Evolutionary conservation across 345 rosid genomes (phyloP).

Genomic region (Acer saccharum): DNA sequence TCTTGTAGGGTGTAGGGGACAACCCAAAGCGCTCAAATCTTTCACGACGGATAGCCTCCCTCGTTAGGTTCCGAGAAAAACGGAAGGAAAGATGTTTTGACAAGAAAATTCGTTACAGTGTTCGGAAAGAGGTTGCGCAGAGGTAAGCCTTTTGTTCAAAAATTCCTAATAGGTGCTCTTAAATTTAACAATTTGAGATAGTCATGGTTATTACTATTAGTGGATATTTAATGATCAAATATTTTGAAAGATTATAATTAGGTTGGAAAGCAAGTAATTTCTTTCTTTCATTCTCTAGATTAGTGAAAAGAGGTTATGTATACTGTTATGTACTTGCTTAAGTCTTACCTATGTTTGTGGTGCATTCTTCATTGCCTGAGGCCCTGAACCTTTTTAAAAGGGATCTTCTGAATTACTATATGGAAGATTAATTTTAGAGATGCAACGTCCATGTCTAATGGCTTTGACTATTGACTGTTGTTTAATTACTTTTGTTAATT

Average conservation of each 20-base stretch:
- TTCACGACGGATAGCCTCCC: constrained; percentile 70
- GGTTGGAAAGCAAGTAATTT: background rate
- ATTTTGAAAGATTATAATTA: background rate
- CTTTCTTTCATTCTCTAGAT: background rate
- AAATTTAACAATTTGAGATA: background rate
- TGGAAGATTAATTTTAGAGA: background rate
- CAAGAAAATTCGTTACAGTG: constrained; percentile 73
- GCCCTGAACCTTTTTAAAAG: background rate
- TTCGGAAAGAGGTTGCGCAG: constrained; percentile 78
- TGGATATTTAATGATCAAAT: background rate
- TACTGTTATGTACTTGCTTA: background rate
- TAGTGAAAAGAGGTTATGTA: background rate
- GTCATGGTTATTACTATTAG: background rate
- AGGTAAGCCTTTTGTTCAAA: constrained; percentile 37
- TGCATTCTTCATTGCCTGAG: background rate
- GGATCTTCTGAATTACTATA: background rate
- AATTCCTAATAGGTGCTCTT: background rate
- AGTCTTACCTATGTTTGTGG: constrained; percentile 6
- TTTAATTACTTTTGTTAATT: background rate
- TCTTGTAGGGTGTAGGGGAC: constrained; percentile 45
- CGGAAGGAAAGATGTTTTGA: constrained; percentile 82
- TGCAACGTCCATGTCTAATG: background rate
- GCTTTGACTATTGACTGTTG: background rate
- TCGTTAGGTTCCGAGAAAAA: constrained; percentile 75
- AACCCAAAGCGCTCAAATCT: constrained; percentile 54